Conservation (phyloP, 768 basidiomycete genomes). For the Lactarius sanguifluus region DNA sequence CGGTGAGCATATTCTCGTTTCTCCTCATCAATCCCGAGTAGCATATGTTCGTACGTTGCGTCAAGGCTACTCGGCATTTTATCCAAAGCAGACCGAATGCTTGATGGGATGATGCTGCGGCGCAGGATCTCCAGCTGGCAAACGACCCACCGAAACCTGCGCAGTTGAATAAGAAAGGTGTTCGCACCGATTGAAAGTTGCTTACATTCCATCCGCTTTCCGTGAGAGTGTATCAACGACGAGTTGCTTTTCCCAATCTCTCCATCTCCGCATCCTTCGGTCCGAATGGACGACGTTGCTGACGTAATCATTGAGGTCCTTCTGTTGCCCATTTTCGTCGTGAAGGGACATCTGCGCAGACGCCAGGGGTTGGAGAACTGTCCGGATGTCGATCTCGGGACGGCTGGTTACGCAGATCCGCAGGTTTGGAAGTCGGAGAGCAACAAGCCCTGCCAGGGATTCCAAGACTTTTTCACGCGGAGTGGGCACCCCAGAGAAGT, state of each 20-base stretch:
- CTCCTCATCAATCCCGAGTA: slow-evolving; percentile 12
- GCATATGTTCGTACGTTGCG: slow-evolving; percentile 6
- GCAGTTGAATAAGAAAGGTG: neutral
- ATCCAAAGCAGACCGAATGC: slow-evolving; percentile 3
- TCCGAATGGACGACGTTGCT: neutral
- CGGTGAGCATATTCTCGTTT: slow-evolving; percentile 10
- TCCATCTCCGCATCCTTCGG: slow-evolving; percentile 15
- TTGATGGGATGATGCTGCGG: neutral
- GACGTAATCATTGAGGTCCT: slow-evolving; percentile 10
- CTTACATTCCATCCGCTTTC: slow-evolving; percentile 20
- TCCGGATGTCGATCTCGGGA: slow-evolving; percentile 14
- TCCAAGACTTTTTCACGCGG: slow-evolving; percentile 13
- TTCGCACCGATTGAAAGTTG: too few relatives aligned
- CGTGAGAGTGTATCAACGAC: slow-evolving; percentile 11
- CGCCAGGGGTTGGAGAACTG: neutral
- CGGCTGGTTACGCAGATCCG: slow-evolving; percentile 14
- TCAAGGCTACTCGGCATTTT: slow-evolving; percentile 15
- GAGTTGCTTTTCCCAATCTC: neutral
- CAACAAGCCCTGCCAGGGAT: neutral
- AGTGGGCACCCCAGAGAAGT: slow-evolving; percentile 9
- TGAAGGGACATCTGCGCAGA: slow-evolving; percentile 8
- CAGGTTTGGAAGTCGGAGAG: neutral
- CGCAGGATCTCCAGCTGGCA: slow-evolving; percentile 19
- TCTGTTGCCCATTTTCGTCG: slow-evolving; percentile 3
- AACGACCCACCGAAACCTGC: slow-evolving; percentile 19